Evolutionary conservation across 176 grass and related monocot species (phyloP).

Genomic region (Lolium multiflorum): DNA sequence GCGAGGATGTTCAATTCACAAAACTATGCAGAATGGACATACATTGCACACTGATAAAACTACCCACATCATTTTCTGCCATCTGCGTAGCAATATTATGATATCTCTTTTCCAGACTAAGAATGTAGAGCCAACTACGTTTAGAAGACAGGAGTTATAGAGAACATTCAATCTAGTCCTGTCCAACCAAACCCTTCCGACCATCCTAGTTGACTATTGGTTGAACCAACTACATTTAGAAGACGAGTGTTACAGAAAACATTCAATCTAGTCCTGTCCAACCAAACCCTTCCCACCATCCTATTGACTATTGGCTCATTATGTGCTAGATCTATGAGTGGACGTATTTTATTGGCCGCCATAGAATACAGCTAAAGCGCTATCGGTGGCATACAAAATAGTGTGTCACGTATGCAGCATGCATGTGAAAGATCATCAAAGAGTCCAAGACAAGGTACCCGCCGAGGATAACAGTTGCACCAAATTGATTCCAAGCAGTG

Average conservation of each 20-base stretch:
- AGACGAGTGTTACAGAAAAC: neutral
- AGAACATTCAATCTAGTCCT: slow-evolving; percentile 17
- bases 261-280: slow-evolving; percentile 6
- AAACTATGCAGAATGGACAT: neutral
- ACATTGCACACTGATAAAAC: neutral
- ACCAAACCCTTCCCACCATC: neutral
- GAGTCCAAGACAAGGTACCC: neutral
- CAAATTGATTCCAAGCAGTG: neutral
- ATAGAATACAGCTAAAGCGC: neutral
- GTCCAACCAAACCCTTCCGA: slow-evolving; percentile 7
- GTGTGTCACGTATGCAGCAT: slow-evolving; percentile 5
- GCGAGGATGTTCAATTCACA: slow-evolving; percentile 13
- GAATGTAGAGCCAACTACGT: neutral
- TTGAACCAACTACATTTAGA: slow-evolving; percentile 10
- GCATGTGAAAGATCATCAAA: slow-evolving; percentile 12
- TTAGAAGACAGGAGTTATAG: neutral
- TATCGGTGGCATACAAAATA: neutral
- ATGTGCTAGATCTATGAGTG: neutral
- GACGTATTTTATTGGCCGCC: neutral
- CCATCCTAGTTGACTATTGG: neutral
- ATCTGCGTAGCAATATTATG: neutral
- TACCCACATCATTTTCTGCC: neutral
- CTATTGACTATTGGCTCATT: neutral
- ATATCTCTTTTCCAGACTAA: neutral
- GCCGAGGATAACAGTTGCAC: neutral